phyloP scores from a whole-genome alignment of 1,139 yeast species.

The Nakaseomyces delphensis region DNA sequence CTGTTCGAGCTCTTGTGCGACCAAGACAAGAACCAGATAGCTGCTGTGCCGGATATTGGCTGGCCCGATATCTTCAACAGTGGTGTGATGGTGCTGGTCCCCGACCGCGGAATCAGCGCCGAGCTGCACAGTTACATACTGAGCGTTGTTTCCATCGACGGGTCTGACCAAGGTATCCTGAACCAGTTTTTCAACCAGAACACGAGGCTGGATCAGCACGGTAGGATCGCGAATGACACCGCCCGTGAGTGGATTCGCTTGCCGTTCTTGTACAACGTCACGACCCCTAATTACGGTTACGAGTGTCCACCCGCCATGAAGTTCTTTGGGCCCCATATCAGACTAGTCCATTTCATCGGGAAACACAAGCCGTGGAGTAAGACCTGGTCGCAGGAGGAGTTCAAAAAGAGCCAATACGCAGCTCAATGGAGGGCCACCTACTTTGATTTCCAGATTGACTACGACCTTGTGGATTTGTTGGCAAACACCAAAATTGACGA shows the following conservation, averaged over 20 bases:
- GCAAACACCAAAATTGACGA: constrained; percentile 4
- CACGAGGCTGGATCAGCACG: neutral
- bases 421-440: constrained; percentile 18
- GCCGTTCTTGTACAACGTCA: constrained; percentile 79
- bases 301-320: constrained; percentile 72
- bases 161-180: constrained; percentile 90
- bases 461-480: constrained; percentile 9
- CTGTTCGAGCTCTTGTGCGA: constrained; percentile 17
- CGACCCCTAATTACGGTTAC: constrained; percentile 65
- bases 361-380: constrained; percentile 67
- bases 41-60: constrained; percentile 87
- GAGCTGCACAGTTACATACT: constrained; percentile 37
- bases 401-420: constrained; percentile 12
- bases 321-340: constrained; percentile 48
- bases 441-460: constrained; percentile 15
- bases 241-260: constrained; percentile 51
- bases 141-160: constrained; percentile 59
- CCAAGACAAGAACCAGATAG: constrained; percentile 33
- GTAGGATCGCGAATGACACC: constrained; percentile 1
- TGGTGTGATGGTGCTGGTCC: constrained; percentile 67
- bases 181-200: constrained; percentile 61
- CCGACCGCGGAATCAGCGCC: constrained; percentile 41
- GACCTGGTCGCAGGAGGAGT: constrained; percentile 13
- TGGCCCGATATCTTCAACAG: constrained; percentile 96
- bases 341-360: constrained; percentile 77